A percentile compares a stretch with the other conserved stretches of the same genome.
Conservation (phyloP, 2,329 filamentous ascomycete genomes). For the Arthrobotrys megalospora region DNA sequence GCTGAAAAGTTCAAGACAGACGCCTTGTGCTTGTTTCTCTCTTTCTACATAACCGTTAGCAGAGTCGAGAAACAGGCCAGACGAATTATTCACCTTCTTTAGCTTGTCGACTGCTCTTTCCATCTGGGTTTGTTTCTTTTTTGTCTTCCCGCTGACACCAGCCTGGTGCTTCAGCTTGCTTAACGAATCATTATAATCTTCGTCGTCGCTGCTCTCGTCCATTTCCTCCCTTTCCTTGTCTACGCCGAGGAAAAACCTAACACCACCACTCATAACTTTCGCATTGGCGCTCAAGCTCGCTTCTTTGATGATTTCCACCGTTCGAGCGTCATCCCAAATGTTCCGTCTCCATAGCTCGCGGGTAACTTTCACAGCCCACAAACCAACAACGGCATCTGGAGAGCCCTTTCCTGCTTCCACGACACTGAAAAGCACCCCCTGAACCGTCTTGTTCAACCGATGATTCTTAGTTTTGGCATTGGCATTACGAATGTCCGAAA, state of each 20-base stretch:
- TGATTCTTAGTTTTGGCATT: conserved; percentile 93
- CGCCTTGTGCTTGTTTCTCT: conserved; percentile 88
- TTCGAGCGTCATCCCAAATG: conserved; percentile 93
- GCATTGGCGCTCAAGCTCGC: conserved; percentile 89
- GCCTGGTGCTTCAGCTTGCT: conserved; percentile 83
- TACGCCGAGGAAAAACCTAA: conserved; percentile 94
- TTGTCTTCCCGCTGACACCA: conserved; percentile 96
- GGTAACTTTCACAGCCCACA: conserved; percentile 97
- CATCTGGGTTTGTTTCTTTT: conserved; percentile 84
- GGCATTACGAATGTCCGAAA: conserved; percentile 88
- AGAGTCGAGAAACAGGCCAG: neutral
- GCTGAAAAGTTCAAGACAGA: conserved; percentile 96
- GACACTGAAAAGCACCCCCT: conserved; percentile 92
- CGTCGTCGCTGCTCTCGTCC: conserved; percentile 88
- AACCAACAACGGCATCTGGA: conserved; percentile 81
- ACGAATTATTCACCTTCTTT: conserved; percentile 71
- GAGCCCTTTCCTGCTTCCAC: conserved; percentile 75
- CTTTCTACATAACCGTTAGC: conserved; percentile 69
- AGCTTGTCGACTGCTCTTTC: conserved; percentile 86
- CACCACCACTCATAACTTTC: conserved; percentile 89
- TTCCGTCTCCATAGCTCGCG: conserved; percentile 96
- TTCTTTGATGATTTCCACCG: conserved; percentile 98
- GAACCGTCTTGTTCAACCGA: conserved; percentile 90
- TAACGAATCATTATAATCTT: conserved; percentile 70
- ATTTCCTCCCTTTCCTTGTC: conserved; percentile 96